Base-by-base conservation (phyloP, 352 stramenopile genomes). In the Globisporangium heterothallicum region DNA sequence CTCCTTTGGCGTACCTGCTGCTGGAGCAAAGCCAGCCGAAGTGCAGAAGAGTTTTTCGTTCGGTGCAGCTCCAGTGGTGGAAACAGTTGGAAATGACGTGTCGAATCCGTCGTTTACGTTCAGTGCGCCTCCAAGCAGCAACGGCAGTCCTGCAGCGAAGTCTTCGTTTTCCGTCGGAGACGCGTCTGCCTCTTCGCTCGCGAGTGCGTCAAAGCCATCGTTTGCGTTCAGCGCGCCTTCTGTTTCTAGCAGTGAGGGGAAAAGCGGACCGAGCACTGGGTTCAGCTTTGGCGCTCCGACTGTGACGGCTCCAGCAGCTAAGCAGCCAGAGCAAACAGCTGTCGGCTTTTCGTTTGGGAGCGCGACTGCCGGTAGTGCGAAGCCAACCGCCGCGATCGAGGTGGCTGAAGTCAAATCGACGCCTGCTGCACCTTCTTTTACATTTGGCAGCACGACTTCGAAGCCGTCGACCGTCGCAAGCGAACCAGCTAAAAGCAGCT, bases 51-150 rank as follows among this genome's bases (percentile, higher is more conserved):
- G 63, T 19, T 74, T 77, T 40, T 59, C 61, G 26, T 77, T 77
- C 32, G 67, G 64, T 19, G 48, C 55, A 18, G 6, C 55, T 18
- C 38, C 59, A 27, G 27, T 22, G 4, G 22, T 35, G 41, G 26
- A 30, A 10, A 45, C 26, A 22, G 14, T 30, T 25, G 9, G 26
- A 7, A 63, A 62, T 13, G 61, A 63, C 25, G 46, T 42, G 19
- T 55, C 59, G 7, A 73, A 70, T 27, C 45, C 68, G 6, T 55
- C 63, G 21, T 85, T 88, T 26, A 70, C 59, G 22, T 88, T 91
- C 30, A 72, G 74, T n/a, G 66, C 65, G 47, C 58, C 22, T 57
- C 72, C 42, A n/a, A n/a, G n/a, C n/a, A 66, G 49, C 41, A 64
- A 65, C 38, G 50, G 58, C 13, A 34, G n/a, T 25, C 30, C 50